Conservation (phyloP, 768 basidiomycete species). For the Austroboletus eburneus region DNA sequence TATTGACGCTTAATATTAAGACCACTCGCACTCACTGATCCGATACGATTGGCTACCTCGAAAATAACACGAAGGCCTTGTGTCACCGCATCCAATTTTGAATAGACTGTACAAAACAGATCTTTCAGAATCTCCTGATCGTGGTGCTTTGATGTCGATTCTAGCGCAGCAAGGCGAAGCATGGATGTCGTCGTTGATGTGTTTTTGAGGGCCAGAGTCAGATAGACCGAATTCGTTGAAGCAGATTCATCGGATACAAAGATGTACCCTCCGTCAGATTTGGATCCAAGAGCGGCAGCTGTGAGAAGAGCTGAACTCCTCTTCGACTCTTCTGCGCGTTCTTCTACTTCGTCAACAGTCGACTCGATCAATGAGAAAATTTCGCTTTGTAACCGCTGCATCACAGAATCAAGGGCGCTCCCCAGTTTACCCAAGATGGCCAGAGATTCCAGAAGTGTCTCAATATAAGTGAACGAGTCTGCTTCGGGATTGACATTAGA, state of each 20-base stretch:
- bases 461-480: constrained; percentile 92
- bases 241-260: constrained; percentile 32
- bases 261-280: constrained; percentile 52
- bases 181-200: constrained; percentile 43
- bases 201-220: constrained; percentile 20
- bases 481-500: constrained; percentile 69
- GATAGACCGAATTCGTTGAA: constrained; percentile 19
- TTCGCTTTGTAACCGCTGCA: constrained; percentile 80
- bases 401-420: constrained; percentile 73
- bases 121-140: constrained; percentile 88
- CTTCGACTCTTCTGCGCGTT: constrained; percentile 78
- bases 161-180: constrained; percentile 68
- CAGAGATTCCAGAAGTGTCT: constrained; percentile 88
- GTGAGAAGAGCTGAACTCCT: constrained; percentile 38
- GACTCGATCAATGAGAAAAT: constrained; percentile 80
- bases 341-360: constrained; percentile 88
- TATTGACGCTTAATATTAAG: not conserved
- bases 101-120: constrained; percentile 96
- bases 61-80: constrained; percentile 88
- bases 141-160: constrained; percentile 62
- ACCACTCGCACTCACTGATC: constrained; percentile 59
- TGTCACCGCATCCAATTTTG: constrained; percentile 89
- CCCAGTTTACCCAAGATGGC: constrained; percentile 88
- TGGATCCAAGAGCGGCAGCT: constrained; percentile 35
- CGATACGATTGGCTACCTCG: constrained; percentile 88